Evolutionary conservation across 345 rosid genomes (phyloP).

Genomic region (Heritiera fomes): DNA sequence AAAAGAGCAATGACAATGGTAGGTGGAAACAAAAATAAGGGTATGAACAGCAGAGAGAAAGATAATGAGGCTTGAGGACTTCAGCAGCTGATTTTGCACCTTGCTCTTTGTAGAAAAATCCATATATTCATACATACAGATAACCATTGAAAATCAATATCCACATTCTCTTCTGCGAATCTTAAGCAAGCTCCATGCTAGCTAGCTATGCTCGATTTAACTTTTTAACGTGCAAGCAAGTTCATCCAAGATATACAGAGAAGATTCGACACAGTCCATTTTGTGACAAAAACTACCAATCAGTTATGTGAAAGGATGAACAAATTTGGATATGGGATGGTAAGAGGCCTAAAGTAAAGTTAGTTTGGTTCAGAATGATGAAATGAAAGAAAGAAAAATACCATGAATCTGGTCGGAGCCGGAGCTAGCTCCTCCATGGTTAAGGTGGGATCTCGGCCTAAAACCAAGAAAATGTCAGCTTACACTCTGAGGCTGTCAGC

Average conservation of each 20-base stretch:
- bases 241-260: too few relatives aligned
- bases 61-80: too few relatives aligned
- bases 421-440: constrained; percentile 13
- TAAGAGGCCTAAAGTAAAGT: not conserved
- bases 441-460: not conserved
- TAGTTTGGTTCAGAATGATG: not conserved
- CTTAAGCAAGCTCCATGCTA: too few relatives aligned
- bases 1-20: not conserved
- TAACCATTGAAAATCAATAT: too few relatives aligned
- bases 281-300: not conserved
- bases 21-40: too few relatives aligned
- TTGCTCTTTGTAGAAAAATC: too few relatives aligned
- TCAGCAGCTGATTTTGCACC: not conserved
- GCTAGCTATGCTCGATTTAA: too few relatives aligned
- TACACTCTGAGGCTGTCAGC: not conserved
- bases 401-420: constrained; percentile 16
- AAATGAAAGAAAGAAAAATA: not conserved
- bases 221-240: too few relatives aligned
- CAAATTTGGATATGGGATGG: not conserved
- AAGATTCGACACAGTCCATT: too few relatives aligned
- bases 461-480: constrained; percentile 11
- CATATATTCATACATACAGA: too few relatives aligned
- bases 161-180: too few relatives aligned
- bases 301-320: not conserved
- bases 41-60: not conserved